Base-by-base conservation (phyloP, 106 monocot species). In the Acorus gramineus region DNA sequence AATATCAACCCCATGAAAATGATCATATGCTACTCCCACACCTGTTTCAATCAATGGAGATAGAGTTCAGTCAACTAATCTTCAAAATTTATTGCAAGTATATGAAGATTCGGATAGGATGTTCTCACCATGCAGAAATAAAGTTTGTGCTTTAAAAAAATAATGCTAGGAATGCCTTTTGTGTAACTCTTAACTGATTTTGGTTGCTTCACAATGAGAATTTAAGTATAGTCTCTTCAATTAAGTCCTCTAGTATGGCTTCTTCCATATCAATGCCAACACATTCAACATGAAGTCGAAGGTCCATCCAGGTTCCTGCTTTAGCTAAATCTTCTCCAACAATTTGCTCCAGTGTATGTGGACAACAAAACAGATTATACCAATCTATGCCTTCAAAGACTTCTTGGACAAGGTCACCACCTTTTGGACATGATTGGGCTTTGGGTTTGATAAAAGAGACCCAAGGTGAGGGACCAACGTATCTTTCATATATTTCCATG, bases 171-270 rank as follows among this genome's bases (percentile, higher is more conserved):
- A 28, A 28, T 0, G 28, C 28, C 28, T 28, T 28, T 28, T 28
- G 28, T 28, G 28, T 28, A 28, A 28, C 12, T 8, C 47, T 4
- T 4, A 57, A n/a, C 44, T 28, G 28, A 28, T 28, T 0, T 28
- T 28, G 28, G 28, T 28, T 28, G 1, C 28, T 28, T 57, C 54
- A 52, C 52, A 44, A 11, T 80, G 78, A 90, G 42, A 90, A 57
- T 53, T 96, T 80, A 70, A 81, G 67, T 62, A 78, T 62, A 51
- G 62, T 72, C 72, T 96, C 95, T 70, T 90, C 90, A 66, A 90
- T 46, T 59, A 96, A 53, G 50, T 80, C 69, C 11, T 85, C 80
- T 0, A 96, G 51, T 59, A 87, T 72, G 11, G 14, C 76, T 56
- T 85, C 74, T 8, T 56, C 78, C 11, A 86, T 10, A 47, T 78